Percentiles rank a stretch among this genome's conserved stretches.
phyloP scores from a whole-genome alignment of 108 stramenopile genomes.

The Epithemia pelagica region DNA sequence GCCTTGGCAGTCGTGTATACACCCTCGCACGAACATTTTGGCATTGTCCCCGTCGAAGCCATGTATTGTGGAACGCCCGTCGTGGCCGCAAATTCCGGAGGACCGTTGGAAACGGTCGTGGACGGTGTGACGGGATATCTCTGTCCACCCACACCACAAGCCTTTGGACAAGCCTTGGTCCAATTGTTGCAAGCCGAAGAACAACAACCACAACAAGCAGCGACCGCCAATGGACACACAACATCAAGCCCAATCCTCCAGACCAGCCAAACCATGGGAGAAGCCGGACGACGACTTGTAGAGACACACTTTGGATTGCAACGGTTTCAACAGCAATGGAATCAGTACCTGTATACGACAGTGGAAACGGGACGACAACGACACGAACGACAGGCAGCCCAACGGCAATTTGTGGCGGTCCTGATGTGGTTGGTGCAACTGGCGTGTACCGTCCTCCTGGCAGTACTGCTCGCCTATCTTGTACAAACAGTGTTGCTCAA shows the following conservation, averaged over 20 bases:
- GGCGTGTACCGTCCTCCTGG: no score
- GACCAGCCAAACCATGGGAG: conserved; percentile 40
- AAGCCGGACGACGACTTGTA: conserved; percentile 52
- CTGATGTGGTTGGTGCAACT: no score
- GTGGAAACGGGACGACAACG: conserved; percentile 24
- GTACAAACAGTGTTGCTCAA: no score
- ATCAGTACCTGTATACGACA: conserved; percentile 39
- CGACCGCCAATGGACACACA: not conserved
- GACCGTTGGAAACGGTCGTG: conserved; percentile 89
- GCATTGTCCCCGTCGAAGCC: conserved; percentile 98
- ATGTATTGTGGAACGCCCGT: conserved; percentile 91
- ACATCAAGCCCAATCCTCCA: not conserved
- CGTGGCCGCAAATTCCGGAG: conserved; percentile 79
- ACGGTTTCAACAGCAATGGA: conserved; percentile 58
- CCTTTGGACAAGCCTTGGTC: conserved; percentile 64
- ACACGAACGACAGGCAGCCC: not conserved
- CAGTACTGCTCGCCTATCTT: no score
- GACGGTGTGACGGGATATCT: conserved; percentile 87
- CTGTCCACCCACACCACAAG: conserved; percentile 49
- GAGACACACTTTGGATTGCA: conserved; percentile 54
- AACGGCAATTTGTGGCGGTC: not conserved
- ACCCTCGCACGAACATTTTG: conserved; percentile 95
- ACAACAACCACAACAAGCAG: conserved; percentile 19
- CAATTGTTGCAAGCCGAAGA: conserved; percentile 37
- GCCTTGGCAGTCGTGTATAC: conserved; percentile 90